Evolutionary conservation across 164 flowering plant genomes (phyloP).

Genomic region (Kingdonia uniflora): DNA sequence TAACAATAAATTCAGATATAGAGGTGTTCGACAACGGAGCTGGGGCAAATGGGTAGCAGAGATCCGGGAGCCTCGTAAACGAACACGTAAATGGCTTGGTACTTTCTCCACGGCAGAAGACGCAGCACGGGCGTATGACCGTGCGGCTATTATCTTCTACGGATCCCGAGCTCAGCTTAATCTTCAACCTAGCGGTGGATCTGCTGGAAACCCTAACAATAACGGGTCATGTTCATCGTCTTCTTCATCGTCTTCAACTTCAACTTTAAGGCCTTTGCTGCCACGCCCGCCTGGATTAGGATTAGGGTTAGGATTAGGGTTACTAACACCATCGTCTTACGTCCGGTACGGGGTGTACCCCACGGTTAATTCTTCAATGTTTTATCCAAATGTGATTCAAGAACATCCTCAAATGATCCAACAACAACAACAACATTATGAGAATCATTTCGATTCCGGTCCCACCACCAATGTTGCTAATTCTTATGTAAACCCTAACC

Average conservation of each 20-base stretch:
- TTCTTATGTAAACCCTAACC: slow-evolving; percentile 8
- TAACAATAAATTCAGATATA: slow-evolving; percentile 66
- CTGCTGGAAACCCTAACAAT: slow-evolving; percentile 22
- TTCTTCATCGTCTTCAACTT: slow-evolving; percentile 33
- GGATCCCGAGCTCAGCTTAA: slow-evolving; percentile 91
- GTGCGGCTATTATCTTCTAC: slow-evolving; percentile 72
- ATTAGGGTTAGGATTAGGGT: too few species aligned
- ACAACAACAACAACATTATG: slow-evolving; percentile 6
- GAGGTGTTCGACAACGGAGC: slow-evolving; percentile 86
- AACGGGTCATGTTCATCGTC: slow-evolving; percentile 13
- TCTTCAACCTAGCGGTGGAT: too few species aligned
- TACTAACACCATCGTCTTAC: slow-evolving; percentile 11
- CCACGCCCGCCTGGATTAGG: slow-evolving; percentile 51
- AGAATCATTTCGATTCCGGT: not conserved
- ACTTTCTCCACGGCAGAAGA: slow-evolving; percentile 93
- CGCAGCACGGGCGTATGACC: slow-evolving; percentile 93
- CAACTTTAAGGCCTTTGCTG: slow-evolving; percentile 49
- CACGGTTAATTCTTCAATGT: slow-evolving; percentile 3
- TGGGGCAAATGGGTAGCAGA: slow-evolving; percentile 99
- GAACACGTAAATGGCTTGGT: slow-evolving; percentile 86
- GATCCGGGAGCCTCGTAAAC: slow-evolving; percentile 85
- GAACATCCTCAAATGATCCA: slow-evolving; percentile 10
- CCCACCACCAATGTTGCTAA: not conserved
- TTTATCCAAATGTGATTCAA: slow-evolving; percentile 13
- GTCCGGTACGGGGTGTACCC: slow-evolving; percentile 11